Conservation (phyloP, 2,329 filamentous ascomycete species). For the Paracamarosporium sp. region DNA sequence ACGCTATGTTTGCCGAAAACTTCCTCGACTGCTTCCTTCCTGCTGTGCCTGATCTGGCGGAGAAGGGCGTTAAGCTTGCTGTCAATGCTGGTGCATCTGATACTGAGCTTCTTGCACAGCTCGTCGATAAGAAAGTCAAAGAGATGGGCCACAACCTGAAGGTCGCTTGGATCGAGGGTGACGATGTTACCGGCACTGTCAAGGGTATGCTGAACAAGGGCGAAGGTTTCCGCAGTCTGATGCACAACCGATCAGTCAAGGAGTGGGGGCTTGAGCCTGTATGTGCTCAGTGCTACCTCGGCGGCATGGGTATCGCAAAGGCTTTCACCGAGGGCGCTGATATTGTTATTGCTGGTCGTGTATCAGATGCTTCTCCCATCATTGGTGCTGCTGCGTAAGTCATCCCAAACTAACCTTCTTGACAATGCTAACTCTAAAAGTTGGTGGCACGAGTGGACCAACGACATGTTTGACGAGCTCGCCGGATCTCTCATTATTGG, state of each 20-base stretch:
- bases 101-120: conserved; percentile 32
- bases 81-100: conserved; percentile 42
- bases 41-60: conserved; percentile 40
- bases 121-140: conserved; percentile 34
- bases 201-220: conserved; percentile 48
- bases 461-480: not conserved
- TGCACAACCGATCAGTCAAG: conserved; percentile 45
- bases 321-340: conserved; percentile 50
- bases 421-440: conserved; percentile 32
- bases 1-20: conserved; percentile 43
- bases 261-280: conserved; percentile 44
- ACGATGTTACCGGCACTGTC: conserved; percentile 45
- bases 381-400: conserved; percentile 47
- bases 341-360: conserved; percentile 53
- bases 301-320: conserved; percentile 51
- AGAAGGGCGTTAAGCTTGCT: conserved; percentile 36
- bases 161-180: conserved; percentile 53
- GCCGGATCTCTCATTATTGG: conserved; percentile 23
- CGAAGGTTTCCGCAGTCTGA: conserved; percentile 42
- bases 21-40: conserved; percentile 58
- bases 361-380: conserved; percentile 52
- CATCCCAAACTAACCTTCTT: not conserved
- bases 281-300: conserved; percentile 49
- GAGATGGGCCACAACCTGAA: conserved; percentile 34
- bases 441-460: conserved; percentile 50